Base-by-base conservation (phyloP, 2,329 filamentous ascomycete species). In the Pseudogymnoascus sp. region DNA sequence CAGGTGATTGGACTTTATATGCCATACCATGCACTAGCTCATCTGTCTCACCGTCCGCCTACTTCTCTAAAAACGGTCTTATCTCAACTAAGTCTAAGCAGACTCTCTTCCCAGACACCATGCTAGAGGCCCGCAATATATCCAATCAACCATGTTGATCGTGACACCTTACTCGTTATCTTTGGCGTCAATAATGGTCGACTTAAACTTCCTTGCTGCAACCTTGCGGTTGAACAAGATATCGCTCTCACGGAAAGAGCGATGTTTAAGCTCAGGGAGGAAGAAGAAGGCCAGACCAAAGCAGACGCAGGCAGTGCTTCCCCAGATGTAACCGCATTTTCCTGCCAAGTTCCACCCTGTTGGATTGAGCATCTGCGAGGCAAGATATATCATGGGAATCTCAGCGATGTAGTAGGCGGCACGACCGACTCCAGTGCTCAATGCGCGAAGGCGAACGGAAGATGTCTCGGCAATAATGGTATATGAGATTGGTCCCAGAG, bases 241-340 rank as follows among this genome's bases (percentile, higher is more conserved):
- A 61, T 78, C 76, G 12, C 78, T 73, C 69, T 78, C 76, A 61
- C 75, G 74, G 41, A 76, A 71, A 1, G 73, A 73, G 58, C 74
- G 73, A 65, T 73, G 66, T 75, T 82, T 82, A 77, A 83, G 81
- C 76, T 84, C 81, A 7, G 81, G 77, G 22, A 79, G 68, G 63
- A 69, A 71, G 68, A 77, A 78, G 67, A 71, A 78, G 2, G 81
- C 75, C 61, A 77, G 58, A 63, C 77, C 65, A 58, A 78, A 74
- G 69, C 82, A 85, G 68, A 82, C 16, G 50, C 83, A 72, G 34
- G 74, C 83, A n/a, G 83, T 81, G 58, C 73, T 79, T 63, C 73
- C 81, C 83, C 78, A 82, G 67, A 82, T 75, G 71, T 80, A 84
- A 43, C 39, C 39, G 6, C 39, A 43, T 6, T 43, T 43, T 43